Evolutionary conservation across 75 land plant genomes (phyloP), one percentile per base, ranked within the genome.

Genomic region (Sequoiadendron giganteum): DNA sequence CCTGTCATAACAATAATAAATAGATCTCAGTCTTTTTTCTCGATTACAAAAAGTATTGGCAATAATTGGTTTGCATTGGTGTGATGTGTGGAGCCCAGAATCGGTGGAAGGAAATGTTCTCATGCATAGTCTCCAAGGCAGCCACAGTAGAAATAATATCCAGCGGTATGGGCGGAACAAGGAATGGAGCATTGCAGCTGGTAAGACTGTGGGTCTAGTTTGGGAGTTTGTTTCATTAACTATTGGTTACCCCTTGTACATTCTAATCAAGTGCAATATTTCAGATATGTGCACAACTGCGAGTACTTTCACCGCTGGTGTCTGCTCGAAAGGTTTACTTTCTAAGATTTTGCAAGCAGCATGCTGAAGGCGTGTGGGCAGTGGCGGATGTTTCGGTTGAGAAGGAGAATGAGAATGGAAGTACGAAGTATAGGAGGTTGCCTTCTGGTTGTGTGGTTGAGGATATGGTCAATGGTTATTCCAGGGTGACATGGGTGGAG

Each of bases 391-490:
- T 97, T 15, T 95, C 97, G 21, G 87, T 97, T 36, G 98, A 97
- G 68, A 80, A 86, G 65, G 78, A 94, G 14, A 81, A 94, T 72
- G 95, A 90, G 9, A 89, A 88, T 40, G 81, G 90, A 14, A 61
- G 90, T 4, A 4, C 89, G 11, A 91, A 65, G 68, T 95, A 96
- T 88, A 76, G 97, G 85, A 91, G 95, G 89, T 92, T 94, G 49
- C 99, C 99, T 56, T 97, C 99, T 80, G 99, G 99, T 19, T 94
- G 95, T 89, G 86, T 97, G 32, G 91, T 97, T 21, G 93, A 97
- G 88, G 97, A 95, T 70, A 92, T 95, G 93, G 92, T 95, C 10
- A 95, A 95, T 87, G 97, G 99, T 14, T 97, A 94, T 90, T 95
- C 97, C 5, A 97, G 95, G 95, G 96, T 96, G 36, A 95, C 95